Evolutionary conservation across 1,139 yeast genomes (phyloP).

Genomic region (Saccharomyces hybrid): DNA sequence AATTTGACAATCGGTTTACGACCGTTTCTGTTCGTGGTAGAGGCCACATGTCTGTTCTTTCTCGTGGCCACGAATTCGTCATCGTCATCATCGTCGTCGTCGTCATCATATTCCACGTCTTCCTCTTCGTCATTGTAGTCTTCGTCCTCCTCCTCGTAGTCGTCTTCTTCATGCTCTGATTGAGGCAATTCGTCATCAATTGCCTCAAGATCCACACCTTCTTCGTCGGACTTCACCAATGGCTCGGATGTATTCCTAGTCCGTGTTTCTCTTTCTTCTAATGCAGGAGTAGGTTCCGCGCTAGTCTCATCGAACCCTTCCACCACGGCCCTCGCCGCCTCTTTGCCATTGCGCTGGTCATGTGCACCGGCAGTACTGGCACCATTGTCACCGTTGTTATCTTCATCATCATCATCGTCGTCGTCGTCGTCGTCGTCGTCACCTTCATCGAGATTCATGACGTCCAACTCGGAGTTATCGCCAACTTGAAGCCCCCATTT

Average conservation of each 20-base stretch:
- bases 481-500: slow-evolving; percentile 78
- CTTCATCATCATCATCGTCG: slow-evolving; percentile 12
- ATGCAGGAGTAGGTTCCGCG: not conserved
- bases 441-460: slow-evolving; percentile 29
- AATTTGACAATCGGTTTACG: slow-evolving; percentile 37
- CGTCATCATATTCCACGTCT: slow-evolving; percentile 32
- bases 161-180: slow-evolving; percentile 12
- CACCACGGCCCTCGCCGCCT: not conserved
- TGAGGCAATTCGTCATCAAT: slow-evolving; percentile 27
- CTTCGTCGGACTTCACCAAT: slow-evolving; percentile 40
- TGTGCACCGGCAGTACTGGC: slow-evolving; percentile 16
- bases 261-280: slow-evolving; percentile 17
- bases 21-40: slow-evolving; percentile 11
- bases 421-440: slow-evolving; percentile 32
- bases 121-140: slow-evolving; percentile 27
- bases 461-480: slow-evolving; percentile 36
- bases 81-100: slow-evolving; percentile 33
- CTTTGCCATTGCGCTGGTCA: not conserved
- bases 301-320: slow-evolving; percentile 25
- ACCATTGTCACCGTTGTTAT: slow-evolving; percentile 35
- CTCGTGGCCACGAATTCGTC: slow-evolving; percentile 15
- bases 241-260: not conserved
- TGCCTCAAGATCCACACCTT: slow-evolving; percentile 42
- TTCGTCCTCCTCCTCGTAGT: slow-evolving; percentile 14
- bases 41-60: slow-evolving; percentile 6